phyloP scores from a whole-genome alignment of 306 rosid genomes.

The Inga laurina region DNA sequence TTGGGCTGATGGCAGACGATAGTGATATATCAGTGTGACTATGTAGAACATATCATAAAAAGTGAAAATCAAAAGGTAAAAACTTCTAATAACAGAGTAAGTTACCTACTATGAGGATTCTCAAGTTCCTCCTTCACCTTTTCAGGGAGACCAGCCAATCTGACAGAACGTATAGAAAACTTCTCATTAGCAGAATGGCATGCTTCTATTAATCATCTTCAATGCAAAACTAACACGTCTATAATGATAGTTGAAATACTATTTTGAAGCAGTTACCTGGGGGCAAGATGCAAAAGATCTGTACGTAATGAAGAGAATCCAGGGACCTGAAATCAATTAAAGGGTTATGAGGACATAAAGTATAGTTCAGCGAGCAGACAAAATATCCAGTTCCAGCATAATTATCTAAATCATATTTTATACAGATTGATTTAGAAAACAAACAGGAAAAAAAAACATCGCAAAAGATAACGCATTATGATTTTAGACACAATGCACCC shows the following conservation, averaged over 20 bases:
- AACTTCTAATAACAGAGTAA: slow-evolving; percentile 25
- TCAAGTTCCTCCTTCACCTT: slow-evolving; percentile 77
- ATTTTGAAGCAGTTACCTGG: slow-evolving; percentile 51
- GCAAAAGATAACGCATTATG: background rate
- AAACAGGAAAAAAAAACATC: slow-evolving; percentile 5
- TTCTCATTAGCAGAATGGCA: slow-evolving; percentile 18
- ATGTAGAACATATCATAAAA: slow-evolving; percentile 5
- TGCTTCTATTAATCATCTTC: slow-evolving; percentile 17
- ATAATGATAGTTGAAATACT: slow-evolving; percentile 3
- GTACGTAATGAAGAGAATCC: slow-evolving; percentile 70
- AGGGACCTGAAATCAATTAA: slow-evolving; percentile 47
- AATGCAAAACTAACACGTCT: background rate
- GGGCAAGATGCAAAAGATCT: slow-evolving; percentile 76
- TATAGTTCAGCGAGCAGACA: slow-evolving; percentile 19
- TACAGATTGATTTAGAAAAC: background rate
- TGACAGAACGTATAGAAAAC: slow-evolving; percentile 29
- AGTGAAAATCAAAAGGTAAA: slow-evolving; percentile 23
- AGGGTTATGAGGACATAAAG: slow-evolving; percentile 18
- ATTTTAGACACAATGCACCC: background rate
- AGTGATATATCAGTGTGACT: background rate
- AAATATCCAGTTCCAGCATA: slow-evolving; percentile 16
- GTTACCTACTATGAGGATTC: slow-evolving; percentile 85
- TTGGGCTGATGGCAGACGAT: slow-evolving; percentile 18
- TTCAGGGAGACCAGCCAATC: slow-evolving; percentile 79
- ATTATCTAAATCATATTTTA: slow-evolving; percentile 24